Base-by-base conservation (phyloP, 495 filamentous ascomycete species). In the Entonaema liquescens region DNA sequence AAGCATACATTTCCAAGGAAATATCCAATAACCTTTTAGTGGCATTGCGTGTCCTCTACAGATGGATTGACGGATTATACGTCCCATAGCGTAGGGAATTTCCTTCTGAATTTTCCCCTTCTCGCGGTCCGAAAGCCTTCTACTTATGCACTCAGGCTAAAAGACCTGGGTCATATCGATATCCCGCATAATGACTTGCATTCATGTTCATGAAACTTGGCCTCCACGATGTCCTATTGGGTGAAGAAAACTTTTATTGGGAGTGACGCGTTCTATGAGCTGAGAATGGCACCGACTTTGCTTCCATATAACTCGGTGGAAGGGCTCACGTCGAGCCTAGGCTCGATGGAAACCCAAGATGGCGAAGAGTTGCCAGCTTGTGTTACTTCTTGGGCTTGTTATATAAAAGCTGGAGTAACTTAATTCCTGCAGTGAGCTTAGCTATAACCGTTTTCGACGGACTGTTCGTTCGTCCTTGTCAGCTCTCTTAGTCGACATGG, bases 211-310 rank as follows among this genome's bases (percentile, higher is more conserved):
- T 57, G 65, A 66, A 40, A 47, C 58, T 49, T 47, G 49, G 57
- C 9, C 26, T 49, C 50, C 44, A 42, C 50, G 35, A n/a, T 31
- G 33, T 26, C 65, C 70, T 38, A 50, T 66, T 66, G 62, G 65
- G 26, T 28, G 17, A 65, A 54, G 38, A 47, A 56, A 19, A 40
- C 25, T 53, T 62, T 69, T 38, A 33, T 40, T 44, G 19, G 28
- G 17, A 66, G 62, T 73, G 56, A 73, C 70, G 70, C 70, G 70
- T 73, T 69, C 65, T 0, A 59, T 59, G 61, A 65, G 57, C 33
- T 25, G 31, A 65, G 62, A 69, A 73, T 69, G 70, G 50, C 57
- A 62, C 61, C 50, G 52, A 17, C 53, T 31, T 31, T 64, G 59
- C 59, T 31, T 56, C 47, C 33, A 62, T 65, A 62, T 55, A 66